Percentiles rank a stretch among this genome's conserved stretches.
Conservation (phyloP, 2,329 filamentous ascomycete species). For the Emydomyces testavorans region DNA sequence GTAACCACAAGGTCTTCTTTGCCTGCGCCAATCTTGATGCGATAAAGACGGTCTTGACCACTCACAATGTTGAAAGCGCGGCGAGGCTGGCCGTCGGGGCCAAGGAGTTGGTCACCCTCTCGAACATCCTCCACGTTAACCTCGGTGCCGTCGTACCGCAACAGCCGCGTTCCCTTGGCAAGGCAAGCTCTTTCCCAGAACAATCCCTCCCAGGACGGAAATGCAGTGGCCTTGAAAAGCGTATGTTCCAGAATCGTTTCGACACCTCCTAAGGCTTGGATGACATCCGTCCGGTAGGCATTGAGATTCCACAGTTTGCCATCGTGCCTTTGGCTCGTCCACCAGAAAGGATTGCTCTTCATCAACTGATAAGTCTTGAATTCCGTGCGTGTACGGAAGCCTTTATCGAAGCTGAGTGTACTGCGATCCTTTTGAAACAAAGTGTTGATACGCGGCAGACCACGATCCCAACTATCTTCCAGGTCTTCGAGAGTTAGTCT, state of each 20-base stretch:
- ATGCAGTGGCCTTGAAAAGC: constrained; percentile 90
- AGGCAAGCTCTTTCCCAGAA: constrained; percentile 67
- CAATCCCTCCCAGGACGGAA: constrained; percentile 91
- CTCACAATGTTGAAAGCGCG: constrained; percentile 42
- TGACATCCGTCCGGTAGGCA: constrained; percentile 89
- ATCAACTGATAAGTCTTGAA: constrained; percentile 98
- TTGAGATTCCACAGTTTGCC: constrained; percentile 97
- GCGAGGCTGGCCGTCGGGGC: constrained; percentile 39
- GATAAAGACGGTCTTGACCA: constrained; percentile 40
- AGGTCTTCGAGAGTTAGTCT: constrained; percentile 89
- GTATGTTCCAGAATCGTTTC: constrained; percentile 97
- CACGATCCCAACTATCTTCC: constrained; percentile 96
- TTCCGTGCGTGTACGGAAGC: constrained; percentile 86
- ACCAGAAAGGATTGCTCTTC: constrained; percentile 99
- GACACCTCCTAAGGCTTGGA: constrained; percentile 89
- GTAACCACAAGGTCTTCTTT: constrained; percentile 42
- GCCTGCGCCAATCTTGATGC: constrained; percentile 35
- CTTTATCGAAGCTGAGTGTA: constrained; percentile 95
- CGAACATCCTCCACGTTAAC: constrained; percentile 40
- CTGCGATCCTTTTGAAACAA: constrained; percentile 97
- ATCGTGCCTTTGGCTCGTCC: constrained; percentile 94
- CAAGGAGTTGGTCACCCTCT: constrained; percentile 41
- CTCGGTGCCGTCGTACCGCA: constrained; percentile 36
- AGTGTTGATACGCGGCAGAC: constrained; percentile 94
- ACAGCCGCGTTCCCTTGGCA: constrained; percentile 36